Evolutionary conservation across 768 basidiomycete species (phyloP), one percentile per base, ranked within the genome.

Genomic region (Cyclocybe aegerita): DNA sequence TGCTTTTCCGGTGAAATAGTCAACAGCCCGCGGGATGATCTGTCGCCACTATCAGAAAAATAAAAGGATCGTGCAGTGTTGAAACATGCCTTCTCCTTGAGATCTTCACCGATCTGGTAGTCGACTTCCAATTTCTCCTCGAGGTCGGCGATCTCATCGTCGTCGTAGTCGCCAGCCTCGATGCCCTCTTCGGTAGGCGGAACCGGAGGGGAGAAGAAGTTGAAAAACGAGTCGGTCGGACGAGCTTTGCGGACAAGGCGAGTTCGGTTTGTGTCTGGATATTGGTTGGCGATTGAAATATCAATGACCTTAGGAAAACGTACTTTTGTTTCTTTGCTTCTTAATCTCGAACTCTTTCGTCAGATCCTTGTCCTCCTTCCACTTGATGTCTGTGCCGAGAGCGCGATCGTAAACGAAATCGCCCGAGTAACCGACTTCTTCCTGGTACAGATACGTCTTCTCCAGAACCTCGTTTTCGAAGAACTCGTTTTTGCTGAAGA

Each of bases 321-420:
- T 62, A 97, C 95, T 94, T 81, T 98, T 99, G 76, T 99, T 99
- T 63, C 96, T 79, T 74, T 98, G 96, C 78, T 97, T 98, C 81
- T 96, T 97, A 69, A 98, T 95, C 76, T 98, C 96, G 61, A 92
- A 90, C 73, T 91, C 90, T 74, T 93, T 93, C 45, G 96, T 99
- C 50, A 99, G 78, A 72, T 99, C 93, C 75, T 97, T 95, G 60
- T 96, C 95, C 69, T 92, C 94, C 74, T 96, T 96, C 96, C 96
- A 99, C 69, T 86, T 83, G 74, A 99, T 94, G 63, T 86, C 80
- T 39, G 88, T 88, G n/a, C 96, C 96, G 63, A 91, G 83, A 41
- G 96, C 93, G 54, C 83, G 87, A 76, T 97, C 93, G 70, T 96
- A 99, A 43, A 96, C 85, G 64, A 96, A 97, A 75, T 98, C 96